phyloP scores from a whole-genome alignment of 768 basidiomycete genomes.

The Suillus subluteus region DNA sequence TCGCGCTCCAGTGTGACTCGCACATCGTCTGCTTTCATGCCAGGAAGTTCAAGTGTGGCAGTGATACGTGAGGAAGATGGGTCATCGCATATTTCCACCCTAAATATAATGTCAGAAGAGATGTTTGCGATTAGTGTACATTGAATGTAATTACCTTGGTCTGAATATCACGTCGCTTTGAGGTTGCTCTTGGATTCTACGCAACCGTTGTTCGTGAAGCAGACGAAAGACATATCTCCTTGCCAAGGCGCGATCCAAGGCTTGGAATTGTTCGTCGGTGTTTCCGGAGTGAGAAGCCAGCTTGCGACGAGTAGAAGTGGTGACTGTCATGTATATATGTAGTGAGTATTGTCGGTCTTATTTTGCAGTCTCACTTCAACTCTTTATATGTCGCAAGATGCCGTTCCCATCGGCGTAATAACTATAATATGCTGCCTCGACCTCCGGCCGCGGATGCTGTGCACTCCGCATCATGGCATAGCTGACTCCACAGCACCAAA shows the following conservation, averaged over 20 bases:
- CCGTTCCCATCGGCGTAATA: neutral
- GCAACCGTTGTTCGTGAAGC: conserved; percentile 23
- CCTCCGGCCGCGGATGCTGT: too few species aligned
- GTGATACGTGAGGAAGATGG: conserved; percentile 34
- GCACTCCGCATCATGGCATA: too few species aligned
- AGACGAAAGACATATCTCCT: conserved; percentile 32
- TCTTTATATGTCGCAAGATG: neutral
- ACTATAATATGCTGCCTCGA: too few species aligned
- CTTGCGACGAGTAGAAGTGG: conserved; percentile 26
- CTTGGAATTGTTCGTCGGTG: conserved; percentile 33
- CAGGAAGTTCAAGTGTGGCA: conserved; percentile 44
- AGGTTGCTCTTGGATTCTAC: conserved; percentile 24
- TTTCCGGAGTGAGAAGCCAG: conserved; percentile 24
- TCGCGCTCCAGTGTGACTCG: conserved; percentile 36
- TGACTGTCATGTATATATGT: conserved; percentile 27
- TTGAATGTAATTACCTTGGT: conserved; percentile 27
- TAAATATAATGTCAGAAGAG: conserved; percentile 24
- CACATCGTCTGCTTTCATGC: conserved; percentile 40
- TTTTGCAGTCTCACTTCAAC: neutral
- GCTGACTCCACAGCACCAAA: too few species aligned
- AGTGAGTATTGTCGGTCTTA: neutral
- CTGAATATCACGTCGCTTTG: conserved; percentile 36
- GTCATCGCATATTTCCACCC: conserved; percentile 45
- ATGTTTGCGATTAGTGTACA: neutral
- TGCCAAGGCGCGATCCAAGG: conserved; percentile 35